Percentiles rank a stretch among this genome's conserved stretches.
phyloP scores from a whole-genome alignment of 345 rosid genomes.

The Salix udensis region DNA sequence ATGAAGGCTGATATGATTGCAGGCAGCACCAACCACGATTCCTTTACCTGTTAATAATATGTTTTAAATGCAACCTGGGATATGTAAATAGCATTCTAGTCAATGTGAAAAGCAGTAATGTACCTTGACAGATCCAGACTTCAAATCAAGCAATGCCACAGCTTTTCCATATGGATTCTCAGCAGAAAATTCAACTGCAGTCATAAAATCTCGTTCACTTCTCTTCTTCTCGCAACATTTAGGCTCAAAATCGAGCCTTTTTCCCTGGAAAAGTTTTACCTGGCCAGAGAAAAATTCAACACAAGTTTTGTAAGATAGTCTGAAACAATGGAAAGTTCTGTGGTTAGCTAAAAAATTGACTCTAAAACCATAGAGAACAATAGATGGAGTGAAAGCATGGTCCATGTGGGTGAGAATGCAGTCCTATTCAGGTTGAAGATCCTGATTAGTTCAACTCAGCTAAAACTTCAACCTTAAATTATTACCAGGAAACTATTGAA shows the following conservation, averaged over 20 bases:
- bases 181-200: slow-evolving; percentile 73
- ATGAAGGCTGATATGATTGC: slow-evolving; percentile 59
- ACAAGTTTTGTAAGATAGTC: background rate
- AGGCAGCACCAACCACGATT: slow-evolving; percentile 58
- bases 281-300: slow-evolving; percentile 29
- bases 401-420: slow-evolving; percentile 3
- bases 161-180: slow-evolving; percentile 81
- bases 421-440: slow-evolving; percentile 1
- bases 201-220: slow-evolving; percentile 58
- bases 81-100: background rate
- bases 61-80: slow-evolving; percentile 1
- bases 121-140: slow-evolving; percentile 60
- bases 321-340: background rate
- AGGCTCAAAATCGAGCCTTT: slow-evolving; percentile 75
- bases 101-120: slow-evolving; percentile 7
- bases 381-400: background rate
- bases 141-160: slow-evolving; percentile 73
- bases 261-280: slow-evolving; percentile 62
- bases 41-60: slow-evolving; percentile 56
- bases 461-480: background rate
- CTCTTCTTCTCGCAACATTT: slow-evolving; percentile 39
- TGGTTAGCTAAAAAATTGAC: slow-evolving; percentile 4
- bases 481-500: background rate
- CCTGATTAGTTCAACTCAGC: background rate
- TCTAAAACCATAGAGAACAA: background rate